phyloP scores from a whole-genome alignment of 495 filamentous ascomycete species.

The Aspergillus sparsus region DNA sequence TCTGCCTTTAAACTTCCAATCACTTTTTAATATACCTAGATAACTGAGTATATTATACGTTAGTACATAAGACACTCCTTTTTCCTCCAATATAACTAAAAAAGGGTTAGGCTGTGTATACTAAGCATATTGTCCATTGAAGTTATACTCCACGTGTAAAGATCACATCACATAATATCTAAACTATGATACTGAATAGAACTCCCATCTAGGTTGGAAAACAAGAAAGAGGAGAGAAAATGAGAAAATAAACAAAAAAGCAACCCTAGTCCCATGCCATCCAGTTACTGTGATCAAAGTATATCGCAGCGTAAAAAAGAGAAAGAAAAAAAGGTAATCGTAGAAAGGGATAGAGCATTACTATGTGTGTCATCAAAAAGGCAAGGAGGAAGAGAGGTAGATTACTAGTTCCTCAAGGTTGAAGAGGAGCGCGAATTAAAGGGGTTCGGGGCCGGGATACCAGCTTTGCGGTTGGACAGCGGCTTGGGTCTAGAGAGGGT shows the following conservation, averaged over 20 bases:
- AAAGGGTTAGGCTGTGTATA: too few species aligned
- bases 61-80: too few species aligned
- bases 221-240: neutral
- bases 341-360: neutral
- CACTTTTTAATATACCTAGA: too few species aligned
- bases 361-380: neutral
- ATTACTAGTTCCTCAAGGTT: constrained; percentile 1
- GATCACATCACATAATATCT: constrained; percentile 3
- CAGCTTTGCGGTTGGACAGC: constrained; percentile 47
- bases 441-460: constrained; percentile 40
- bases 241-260: neutral
- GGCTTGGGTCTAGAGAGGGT: constrained; percentile 50
- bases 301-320: neutral
- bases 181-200: neutral
- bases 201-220: neutral
- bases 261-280: neutral
- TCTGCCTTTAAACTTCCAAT: too few species aligned
- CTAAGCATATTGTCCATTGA: too few species aligned
- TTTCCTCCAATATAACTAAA: too few species aligned
- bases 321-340: neutral
- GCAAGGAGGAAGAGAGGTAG: neutral
- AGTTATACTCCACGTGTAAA: too few species aligned
- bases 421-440: constrained; percentile 7
- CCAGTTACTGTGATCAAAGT: neutral
- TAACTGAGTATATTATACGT: too few species aligned